Evolutionary conservation across 2,329 filamentous ascomycete genomes (phyloP), one percentile per base, ranked within the genome.

Genomic region (Mycosphaerella sp.): DNA sequence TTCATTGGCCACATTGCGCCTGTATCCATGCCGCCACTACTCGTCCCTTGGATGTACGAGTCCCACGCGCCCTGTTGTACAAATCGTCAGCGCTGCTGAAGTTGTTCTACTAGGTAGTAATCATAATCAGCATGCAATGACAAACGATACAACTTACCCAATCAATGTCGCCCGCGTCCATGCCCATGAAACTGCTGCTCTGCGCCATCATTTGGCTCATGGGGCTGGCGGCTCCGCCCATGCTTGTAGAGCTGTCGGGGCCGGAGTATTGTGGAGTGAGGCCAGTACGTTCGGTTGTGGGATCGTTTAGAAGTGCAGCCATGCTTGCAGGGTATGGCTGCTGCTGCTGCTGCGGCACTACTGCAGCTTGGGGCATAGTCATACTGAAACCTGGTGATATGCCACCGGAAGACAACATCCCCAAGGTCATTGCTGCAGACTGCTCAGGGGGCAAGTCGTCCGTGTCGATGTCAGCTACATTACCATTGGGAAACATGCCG

Each of bases 391-490:
- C 60, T 1, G 80, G 76, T 12, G 77, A 77, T 68, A 83, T 74
- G 17, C 76, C 73, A 4, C 82, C 82, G 34, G 78, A 79, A 48
- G 81, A 84, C 21, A 86, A 71, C 70, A 86, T 78, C 2, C 82
- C 83, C n/a, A 86, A 65, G 0, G 82, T 85, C 81, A 86, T 85
- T 0, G 83, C 83, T 8, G 83, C 83, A 16, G 75, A 77, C 51
- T 81, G 78, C 69, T 86, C 76, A 56, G 82, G 78, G 43, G 73
- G 72, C 2, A 76, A 66, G 41, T 82, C 82, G 51, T 82, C 73
- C 50, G 81, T 75, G 56, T 78, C 73, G 14, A 65, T 52, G 13
- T 60, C 57, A 21, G 58, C 49, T 3, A 58, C 49, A 25, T 54
- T 53, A 41, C 62, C 62, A 41, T 66, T 68, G 5, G 67, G 61